phyloP scores from a whole-genome alignment of 2,329 filamentous ascomycete species.

The Penicillium paneum region DNA sequence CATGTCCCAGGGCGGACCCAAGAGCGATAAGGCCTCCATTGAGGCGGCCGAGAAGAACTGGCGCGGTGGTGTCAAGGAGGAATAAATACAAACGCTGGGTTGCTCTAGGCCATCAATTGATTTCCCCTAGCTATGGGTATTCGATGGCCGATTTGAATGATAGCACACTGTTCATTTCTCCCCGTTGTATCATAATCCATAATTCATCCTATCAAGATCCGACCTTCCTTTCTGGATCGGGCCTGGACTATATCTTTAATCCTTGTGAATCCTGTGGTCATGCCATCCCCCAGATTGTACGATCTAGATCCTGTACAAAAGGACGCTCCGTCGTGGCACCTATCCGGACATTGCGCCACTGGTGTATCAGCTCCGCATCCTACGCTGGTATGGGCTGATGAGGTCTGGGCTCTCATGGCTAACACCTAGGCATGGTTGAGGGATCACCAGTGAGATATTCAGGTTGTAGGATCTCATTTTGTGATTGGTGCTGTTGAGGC shows the following conservation, averaged over 20 bases:
- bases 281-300: background rate
- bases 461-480: background rate
- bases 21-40: slow-evolving; percentile 84
- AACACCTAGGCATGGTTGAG: background rate
- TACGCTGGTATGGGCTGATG: slow-evolving; percentile 2
- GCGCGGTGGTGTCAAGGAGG: slow-evolving; percentile 51
- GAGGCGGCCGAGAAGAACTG: slow-evolving; percentile 50
- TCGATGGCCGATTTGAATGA: background rate
- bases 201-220: background rate
- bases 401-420: background rate
- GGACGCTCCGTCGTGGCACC: background rate
- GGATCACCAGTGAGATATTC: background rate
- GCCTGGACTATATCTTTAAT: background rate
- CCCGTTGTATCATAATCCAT: slow-evolving; percentile 6
- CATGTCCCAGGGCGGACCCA: slow-evolving; percentile 69
- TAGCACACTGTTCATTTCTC: background rate
- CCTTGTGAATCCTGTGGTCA: background rate
- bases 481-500: background rate
- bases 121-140: background rate
- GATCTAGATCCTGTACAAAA: background rate
- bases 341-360: background rate
- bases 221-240: background rate
- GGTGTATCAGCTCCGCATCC: background rate
- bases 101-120: background rate
- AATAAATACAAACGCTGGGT: slow-evolving; percentile 32